Percentiles rank a stretch among this genome's conserved stretches.
phyloP scores from a whole-genome alignment of 2,329 filamentous ascomycete species.

The Penicillium fuscoglaucum region DNA sequence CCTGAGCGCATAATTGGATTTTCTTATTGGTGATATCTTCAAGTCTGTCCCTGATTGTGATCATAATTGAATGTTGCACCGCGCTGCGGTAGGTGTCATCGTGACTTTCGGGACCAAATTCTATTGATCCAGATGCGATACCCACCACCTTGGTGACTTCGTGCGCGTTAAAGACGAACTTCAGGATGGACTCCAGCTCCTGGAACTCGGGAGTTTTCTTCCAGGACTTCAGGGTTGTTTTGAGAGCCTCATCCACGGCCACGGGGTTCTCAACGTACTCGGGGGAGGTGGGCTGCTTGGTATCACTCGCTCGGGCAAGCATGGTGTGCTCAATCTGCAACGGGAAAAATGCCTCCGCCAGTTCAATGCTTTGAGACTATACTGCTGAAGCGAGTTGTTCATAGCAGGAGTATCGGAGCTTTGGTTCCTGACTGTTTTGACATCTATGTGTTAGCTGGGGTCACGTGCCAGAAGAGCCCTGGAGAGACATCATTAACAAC shows the following conservation, averaged over 20 bases:
- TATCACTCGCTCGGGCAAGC: not conserved
- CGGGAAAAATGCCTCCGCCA: not conserved
- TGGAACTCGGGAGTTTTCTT: not conserved
- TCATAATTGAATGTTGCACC: too few species aligned
- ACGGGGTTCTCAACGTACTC: not conserved
- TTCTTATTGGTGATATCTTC: not conserved
- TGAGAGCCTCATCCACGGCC: not conserved
- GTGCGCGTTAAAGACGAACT: not conserved
- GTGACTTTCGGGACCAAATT: not conserved
- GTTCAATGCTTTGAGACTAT: accelerated
- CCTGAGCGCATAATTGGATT: not conserved
- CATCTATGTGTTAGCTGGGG: not conserved
- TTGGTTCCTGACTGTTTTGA: not conserved
- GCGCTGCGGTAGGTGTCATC: too few species aligned
- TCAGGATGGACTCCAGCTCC: not conserved
- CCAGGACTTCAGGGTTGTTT: not conserved
- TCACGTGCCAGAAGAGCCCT: not conserved
- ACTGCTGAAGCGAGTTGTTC: not conserved
- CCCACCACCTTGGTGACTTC: not conserved
- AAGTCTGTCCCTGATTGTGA: not conserved
- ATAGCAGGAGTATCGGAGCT: not conserved
- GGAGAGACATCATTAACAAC: not conserved
- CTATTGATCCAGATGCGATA: not conserved
- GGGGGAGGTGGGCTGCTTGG: not conserved
- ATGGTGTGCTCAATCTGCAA: not conserved